Base-by-base conservation (phyloP, 495 filamentous ascomycete species). In the Hypoxylon lienhwacheense region DNA sequence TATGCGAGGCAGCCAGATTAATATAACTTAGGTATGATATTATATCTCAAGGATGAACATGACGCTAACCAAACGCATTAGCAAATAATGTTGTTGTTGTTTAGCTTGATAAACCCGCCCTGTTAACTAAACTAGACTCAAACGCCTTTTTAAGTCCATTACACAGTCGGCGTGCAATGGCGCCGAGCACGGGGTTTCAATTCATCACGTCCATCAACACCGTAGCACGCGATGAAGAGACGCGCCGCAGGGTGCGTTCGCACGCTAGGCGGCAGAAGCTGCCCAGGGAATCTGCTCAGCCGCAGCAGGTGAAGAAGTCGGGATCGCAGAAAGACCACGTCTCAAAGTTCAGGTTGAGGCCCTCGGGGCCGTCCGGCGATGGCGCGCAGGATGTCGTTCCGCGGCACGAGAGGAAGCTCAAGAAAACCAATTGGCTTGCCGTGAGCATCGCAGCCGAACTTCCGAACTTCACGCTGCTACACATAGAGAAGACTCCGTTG, bases 161-260 rank as follows among this genome's bases (percentile, higher is more conserved):
- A 34, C 33, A 29, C 20, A n/a, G n/a, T 26, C 16, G 22, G 6
- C 24, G 34, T 51, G 33, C 50, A 45, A 51, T 55, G 57, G 51
- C 20, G 15, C 10, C 57, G 6, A 42, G 7, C 14, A 59, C 61
- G n/a, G 55, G 47, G 8, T 67, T 67, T 17, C 64, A 67, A 22
- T 67, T 67, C 58, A 67, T 67, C 21, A 67, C 64, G 31, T 67
- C 64, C 19, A 67, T 67, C 40, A 67, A 62, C 40, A 67, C 64
- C 7, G 64, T 67, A 25, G 54, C 55, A 33, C 64, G 62, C 34
- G 64, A 67, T 61, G 64, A 65, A n/a, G 64, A 67, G 41, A 67
- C 64, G 6, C 61, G 64, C 22, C 61, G 64, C 20, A 67, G 51
- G 19, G 64, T 67, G 25, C 61, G 64, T 15, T 67, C 64, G 17